These are phyloP conservation scores for Trichoderma guizhouense DNA, from an alignment of 2,329 filamentous ascomycete species.

Conservation along the genomic window DNA sequence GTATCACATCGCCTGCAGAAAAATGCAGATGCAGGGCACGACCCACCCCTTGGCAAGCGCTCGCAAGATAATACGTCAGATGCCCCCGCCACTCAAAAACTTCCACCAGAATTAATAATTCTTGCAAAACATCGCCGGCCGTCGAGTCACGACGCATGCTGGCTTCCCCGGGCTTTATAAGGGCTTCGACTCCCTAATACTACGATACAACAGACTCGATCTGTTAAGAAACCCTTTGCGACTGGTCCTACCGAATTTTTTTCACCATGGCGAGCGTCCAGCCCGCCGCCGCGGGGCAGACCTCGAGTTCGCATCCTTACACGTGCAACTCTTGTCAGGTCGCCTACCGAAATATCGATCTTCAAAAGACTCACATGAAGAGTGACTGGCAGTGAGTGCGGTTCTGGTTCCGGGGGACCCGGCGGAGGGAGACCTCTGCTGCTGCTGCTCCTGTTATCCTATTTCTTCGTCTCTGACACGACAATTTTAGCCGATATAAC, in stretches of 20 bases:
- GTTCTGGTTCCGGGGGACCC: neutral
- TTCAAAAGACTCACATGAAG: conserved; percentile 95
- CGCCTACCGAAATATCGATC: conserved; percentile 88
- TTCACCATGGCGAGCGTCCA: conserved; percentile 46
- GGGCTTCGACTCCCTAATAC: neutral
- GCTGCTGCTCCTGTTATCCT: neutral
- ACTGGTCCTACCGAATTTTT: neutral
- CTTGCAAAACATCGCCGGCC: conserved; percentile 12
- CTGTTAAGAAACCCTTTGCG: neutral
- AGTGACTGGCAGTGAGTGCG: conserved; percentile 91
- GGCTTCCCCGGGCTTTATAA: neutral
- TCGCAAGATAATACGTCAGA: conserved; percentile 22
- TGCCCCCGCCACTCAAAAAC: conserved; percentile 28
- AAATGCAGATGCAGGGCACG: conserved; percentile 18
- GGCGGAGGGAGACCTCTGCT: neutral
- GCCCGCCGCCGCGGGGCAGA: conserved; percentile 31
- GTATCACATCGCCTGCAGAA: neutral
- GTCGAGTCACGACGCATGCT: conserved; percentile 7
- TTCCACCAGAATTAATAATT: conserved; percentile 27
- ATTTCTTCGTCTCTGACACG: neutral
- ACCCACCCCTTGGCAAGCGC: conserved; percentile 12
- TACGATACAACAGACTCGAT: neutral
- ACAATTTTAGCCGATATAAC: conserved; percentile 74
- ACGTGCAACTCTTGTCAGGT: conserved; percentile 99
- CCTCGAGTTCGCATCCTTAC: conserved; percentile 70